Evolutionary conservation across 164 flowering plant species (phyloP), one percentile per base, ranked within the genome.

Genomic region (Hamamelis virginiana): DNA sequence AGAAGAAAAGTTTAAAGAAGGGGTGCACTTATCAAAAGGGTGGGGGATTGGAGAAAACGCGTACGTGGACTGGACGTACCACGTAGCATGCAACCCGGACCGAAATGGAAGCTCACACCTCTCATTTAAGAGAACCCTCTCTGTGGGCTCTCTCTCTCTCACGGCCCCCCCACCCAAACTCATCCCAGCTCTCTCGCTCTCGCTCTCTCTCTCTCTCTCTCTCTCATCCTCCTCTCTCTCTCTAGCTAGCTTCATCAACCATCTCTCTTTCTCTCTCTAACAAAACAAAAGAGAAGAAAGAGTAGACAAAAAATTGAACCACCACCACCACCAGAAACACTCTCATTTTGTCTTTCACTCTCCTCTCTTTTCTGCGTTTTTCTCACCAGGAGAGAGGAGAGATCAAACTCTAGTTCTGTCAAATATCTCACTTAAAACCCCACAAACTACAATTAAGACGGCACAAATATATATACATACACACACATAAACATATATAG

Each of bases 61-160:
- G 70, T 68, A 38, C 4, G 21, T 58, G 25, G 46, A 38, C 28
- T 66, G 41, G 76, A 74, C 58, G 78, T 55, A 74, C 59, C 83
- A 74, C 75, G 65, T 38, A 77, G 82, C 87, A 77, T 68, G 81
- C 78, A 74, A 86, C 23, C 33, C 89, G 89, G 87, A 62, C 69
- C 87, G 86, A 80, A 79, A 80, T 73, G 60, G 64, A 72, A 79
- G 89, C 76, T 77, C 73, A 52, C 63, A 50, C 84, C 86, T 74
- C 65, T 67, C 70, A 72, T 69, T 72, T 47, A 41, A 16, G 64
- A 8, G 44, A 27, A 27, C 16, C 33, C 8, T 26, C 60, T 13
- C 41, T 59, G n/a, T 18, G 55, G 44, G 27, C 13, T n/a, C n/a
- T n/a, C n/a, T n/a, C 56, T 51, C 11, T 53, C 74, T 18, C 67